phyloP scores from a whole-genome alignment of 2,329 filamentous ascomycete species.

The Chaetomium olivaceum region DNA sequence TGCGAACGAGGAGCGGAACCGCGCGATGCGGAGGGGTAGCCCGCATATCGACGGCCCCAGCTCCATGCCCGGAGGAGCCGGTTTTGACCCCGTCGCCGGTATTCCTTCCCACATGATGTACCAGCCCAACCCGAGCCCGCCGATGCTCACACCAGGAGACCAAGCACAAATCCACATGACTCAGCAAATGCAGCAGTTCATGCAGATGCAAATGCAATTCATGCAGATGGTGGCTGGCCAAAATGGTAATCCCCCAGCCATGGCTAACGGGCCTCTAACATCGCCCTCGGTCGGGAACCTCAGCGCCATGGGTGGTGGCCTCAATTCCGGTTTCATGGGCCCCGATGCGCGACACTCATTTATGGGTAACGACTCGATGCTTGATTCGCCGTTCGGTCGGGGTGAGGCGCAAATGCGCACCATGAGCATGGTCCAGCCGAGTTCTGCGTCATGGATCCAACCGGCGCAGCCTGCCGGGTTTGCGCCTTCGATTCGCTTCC shows the following conservation, averaged over 20 bases:
- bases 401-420: slow-evolving; percentile 59
- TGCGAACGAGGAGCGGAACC: slow-evolving; percentile 76
- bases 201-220: slow-evolving; percentile 94
- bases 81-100: slow-evolving; percentile 52
- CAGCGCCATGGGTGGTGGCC: slow-evolving; percentile 41
- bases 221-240: slow-evolving; percentile 75
- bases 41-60: slow-evolving; percentile 62
- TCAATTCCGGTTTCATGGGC: slow-evolving; percentile 42
- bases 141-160: slow-evolving; percentile 59
- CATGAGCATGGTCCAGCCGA: slow-evolving; percentile 82
- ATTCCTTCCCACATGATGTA: slow-evolving; percentile 56
- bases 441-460: slow-evolving; percentile 59
- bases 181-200: slow-evolving; percentile 82
- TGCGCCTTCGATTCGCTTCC: slow-evolving; percentile 52
- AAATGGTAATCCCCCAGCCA: slow-evolving; percentile 34
- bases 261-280: slow-evolving; percentile 33
- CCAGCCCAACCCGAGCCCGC: slow-evolving; percentile 36
- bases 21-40: slow-evolving; percentile 75
- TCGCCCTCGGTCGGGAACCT: slow-evolving; percentile 32
- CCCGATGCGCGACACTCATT: slow-evolving; percentile 47
- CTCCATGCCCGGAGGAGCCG: slow-evolving; percentile 40
- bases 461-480: slow-evolving; percentile 46
- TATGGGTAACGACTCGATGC: slow-evolving; percentile 47
- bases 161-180: slow-evolving; percentile 78
- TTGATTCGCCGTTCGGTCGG: slow-evolving; percentile 45